Percentiles rank a stretch among this genome's conserved stretches.
Conservation (phyloP, 306 rosid species). For the Medicago truncatula region DNA sequence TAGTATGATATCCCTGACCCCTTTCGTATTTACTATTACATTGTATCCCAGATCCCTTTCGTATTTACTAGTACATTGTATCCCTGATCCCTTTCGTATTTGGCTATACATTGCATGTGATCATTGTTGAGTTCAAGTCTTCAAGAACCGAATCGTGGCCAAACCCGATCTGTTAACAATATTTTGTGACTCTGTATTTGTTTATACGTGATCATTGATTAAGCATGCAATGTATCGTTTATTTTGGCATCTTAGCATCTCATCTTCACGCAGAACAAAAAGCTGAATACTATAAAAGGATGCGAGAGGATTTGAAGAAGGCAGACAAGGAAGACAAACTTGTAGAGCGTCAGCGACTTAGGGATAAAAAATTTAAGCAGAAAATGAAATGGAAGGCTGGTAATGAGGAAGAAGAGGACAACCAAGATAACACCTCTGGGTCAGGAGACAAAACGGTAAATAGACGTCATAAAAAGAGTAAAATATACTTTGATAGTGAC, state of each 20-base stretch:
- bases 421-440: constrained; percentile 52
- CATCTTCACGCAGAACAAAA: constrained; percentile 61
- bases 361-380: constrained; percentile 69
- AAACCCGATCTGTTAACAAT: background rate
- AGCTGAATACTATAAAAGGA: constrained; percentile 66
- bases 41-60: constrained; percentile 43
- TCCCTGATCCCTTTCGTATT: background rate
- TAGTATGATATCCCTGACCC: constrained; percentile 14
- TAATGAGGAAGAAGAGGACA: constrained; percentile 46
- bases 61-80: constrained; percentile 14
- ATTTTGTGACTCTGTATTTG: background rate
- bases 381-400: constrained; percentile 74
- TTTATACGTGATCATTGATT: constrained; percentile 1
- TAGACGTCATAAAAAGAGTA: constrained; percentile 57
- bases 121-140: constrained; percentile 13
- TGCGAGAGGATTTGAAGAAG: constrained; percentile 75
- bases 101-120: constrained; percentile 19
- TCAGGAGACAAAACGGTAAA: constrained; percentile 48
- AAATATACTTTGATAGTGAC: constrained; percentile 64
- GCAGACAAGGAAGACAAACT: constrained; percentile 84
- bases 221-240: constrained; percentile 3
- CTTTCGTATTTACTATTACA: no score
- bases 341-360: constrained; percentile 66
- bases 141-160: background rate
- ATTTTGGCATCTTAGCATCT: constrained; percentile 27